Conservation (phyloP, 768 basidiomycete species). For the Boletus subcaerulescens region DNA sequence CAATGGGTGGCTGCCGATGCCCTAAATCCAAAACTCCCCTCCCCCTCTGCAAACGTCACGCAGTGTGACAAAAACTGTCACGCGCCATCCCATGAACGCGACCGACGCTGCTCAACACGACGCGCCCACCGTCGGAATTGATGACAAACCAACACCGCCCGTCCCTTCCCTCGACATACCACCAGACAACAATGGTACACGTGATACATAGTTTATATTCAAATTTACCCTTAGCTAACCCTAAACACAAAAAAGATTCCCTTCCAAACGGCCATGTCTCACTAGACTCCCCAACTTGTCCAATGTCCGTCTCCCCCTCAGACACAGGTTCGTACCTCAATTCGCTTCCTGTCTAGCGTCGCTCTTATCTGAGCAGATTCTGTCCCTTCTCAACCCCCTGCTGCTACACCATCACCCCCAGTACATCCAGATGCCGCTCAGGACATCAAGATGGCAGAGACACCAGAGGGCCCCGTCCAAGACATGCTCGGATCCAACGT, state of each 20-base stretch:
- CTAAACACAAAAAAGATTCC: conserved; percentile 31
- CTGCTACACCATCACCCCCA: conserved; percentile 46
- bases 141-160: conserved; percentile 28
- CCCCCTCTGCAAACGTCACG: conserved; percentile 49
- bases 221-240: conserved; percentile 36
- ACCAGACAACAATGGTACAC: conserved; percentile 38
- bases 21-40: conserved; percentile 63
- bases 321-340: conserved; percentile 48
- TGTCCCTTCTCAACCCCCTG: conserved; percentile 43
- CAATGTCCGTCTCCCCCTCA: conserved; percentile 43
- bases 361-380: conserved; percentile 37
- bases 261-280: conserved; percentile 63
- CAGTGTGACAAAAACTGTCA: conserved; percentile 64
- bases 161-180: conserved; percentile 17
- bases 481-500: conserved; percentile 11
- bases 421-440: conserved; percentile 43
- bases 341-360: conserved; percentile 18
- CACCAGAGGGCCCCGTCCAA: conserved; percentile 17
- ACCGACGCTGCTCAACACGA: conserved; percentile 28
- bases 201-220: conserved; percentile 33
- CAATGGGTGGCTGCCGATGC: conserved; percentile 64
- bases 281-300: conserved; percentile 22
- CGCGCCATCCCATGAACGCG: conserved; percentile 67
- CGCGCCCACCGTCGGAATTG: conserved; percentile 29
- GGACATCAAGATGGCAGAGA: conserved; percentile 57